Evolutionary conservation across 768 basidiomycete species (phyloP).

Genomic region (Leccinellum luteum): DNA sequence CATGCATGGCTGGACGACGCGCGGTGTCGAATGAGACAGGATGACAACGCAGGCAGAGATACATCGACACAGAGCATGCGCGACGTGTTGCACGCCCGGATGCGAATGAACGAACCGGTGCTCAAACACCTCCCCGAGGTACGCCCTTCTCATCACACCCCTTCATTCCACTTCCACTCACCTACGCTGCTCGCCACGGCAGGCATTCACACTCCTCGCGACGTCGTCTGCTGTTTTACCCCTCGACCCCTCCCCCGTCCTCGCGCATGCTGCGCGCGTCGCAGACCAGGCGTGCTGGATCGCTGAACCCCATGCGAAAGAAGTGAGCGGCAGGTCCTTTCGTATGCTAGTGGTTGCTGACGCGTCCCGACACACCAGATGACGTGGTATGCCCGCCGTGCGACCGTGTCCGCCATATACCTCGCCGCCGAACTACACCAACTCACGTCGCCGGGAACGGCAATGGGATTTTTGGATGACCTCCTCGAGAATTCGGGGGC

Average conservation of each 20-base stretch:
- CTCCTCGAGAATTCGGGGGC: constrained; percentile 51
- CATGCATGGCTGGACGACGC: constrained; percentile 76
- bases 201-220: constrained; percentile 75
- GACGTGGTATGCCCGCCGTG: constrained; percentile 70
- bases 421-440: constrained; percentile 82
- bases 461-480: constrained; percentile 60
- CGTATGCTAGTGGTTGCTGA: neutral
- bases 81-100: constrained; percentile 52
- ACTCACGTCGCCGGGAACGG: constrained; percentile 70
- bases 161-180: neutral
- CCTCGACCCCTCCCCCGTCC: constrained; percentile 57
- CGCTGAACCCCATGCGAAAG: constrained; percentile 50
- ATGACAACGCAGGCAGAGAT: neutral
- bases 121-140: constrained; percentile 68
- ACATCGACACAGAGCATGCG: constrained; percentile 33
- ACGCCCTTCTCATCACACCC: constrained; percentile 13
- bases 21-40: constrained; percentile 44
- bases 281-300: constrained; percentile 72
- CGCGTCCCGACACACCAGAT: too few relatives aligned
- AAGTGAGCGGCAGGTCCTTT: constrained; percentile 43
- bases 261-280: constrained; percentile 58
- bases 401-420: constrained; percentile 65
- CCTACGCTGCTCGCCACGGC: neutral
- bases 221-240: constrained; percentile 48
- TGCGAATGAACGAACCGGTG: constrained; percentile 68